Evolutionary conservation across 441 rosid species (phyloP).

Genomic region (Breynia disticha): DNA sequence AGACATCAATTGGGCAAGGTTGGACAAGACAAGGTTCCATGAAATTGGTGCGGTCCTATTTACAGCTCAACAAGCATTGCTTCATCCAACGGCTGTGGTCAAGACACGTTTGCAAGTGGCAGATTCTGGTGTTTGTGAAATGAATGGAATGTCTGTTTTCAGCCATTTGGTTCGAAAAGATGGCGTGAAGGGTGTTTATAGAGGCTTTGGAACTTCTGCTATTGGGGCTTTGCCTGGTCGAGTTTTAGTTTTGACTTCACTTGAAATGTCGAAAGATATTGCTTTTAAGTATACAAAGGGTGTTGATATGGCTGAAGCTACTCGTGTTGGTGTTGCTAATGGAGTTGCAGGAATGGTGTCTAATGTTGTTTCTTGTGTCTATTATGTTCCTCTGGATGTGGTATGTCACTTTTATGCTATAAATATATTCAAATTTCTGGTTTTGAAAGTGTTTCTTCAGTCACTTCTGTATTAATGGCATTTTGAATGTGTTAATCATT

Average conservation of each 20-base stretch:
- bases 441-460: neutral
- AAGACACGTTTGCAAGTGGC: constrained; percentile 62
- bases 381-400: constrained; percentile 61
- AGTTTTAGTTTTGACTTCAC: constrained; percentile 45
- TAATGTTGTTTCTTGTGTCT: constrained; percentile 42
- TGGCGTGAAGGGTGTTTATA: constrained; percentile 38
- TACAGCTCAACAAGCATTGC: constrained; percentile 44
- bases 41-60: constrained; percentile 45
- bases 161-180: constrained; percentile 30
- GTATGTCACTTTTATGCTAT: constrained; percentile 19
- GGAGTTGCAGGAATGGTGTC: constrained; percentile 61
- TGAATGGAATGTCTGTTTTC: constrained; percentile 27
- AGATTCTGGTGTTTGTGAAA: constrained; percentile 27
- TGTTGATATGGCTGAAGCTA: constrained; percentile 38
- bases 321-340: constrained; percentile 45
- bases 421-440: neutral
- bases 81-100: constrained; percentile 50
- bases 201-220: constrained; percentile 56
- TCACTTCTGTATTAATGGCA: too few relatives aligned
- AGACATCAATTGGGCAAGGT: constrained; percentile 49
- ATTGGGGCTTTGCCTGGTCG: constrained; percentile 53
- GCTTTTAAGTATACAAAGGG: constrained; percentile 31
- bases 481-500: too few relatives aligned
- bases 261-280: constrained; percentile 51
- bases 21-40: constrained; percentile 58